Conservation (phyloP, 139 green algal species). For the Asterochloris erici region DNA sequence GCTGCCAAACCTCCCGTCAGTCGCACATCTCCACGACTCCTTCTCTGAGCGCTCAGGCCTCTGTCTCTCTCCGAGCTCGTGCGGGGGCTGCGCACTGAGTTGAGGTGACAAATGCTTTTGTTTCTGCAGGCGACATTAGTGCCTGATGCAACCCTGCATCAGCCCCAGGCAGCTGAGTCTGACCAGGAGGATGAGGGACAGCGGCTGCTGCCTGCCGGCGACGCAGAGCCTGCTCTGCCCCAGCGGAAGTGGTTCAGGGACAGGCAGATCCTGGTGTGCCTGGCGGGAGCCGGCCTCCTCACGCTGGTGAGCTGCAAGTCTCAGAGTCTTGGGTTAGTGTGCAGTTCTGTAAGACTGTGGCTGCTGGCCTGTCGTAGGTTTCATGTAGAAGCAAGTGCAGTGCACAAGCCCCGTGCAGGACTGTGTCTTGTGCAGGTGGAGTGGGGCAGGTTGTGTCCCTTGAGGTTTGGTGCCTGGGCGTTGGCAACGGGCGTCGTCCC, state of each 20-base stretch:
- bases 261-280: not conserved
- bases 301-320: not conserved
- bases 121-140: not conserved
- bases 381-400: no score
- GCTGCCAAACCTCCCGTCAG: no score
- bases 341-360: no score
- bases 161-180: not conserved
- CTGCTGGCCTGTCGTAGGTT: no score
- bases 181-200: not conserved
- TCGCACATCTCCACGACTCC: not conserved
- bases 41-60: not conserved
- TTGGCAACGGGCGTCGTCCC: no score
- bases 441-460: no score
- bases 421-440: no score
- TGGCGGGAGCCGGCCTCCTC: not conserved
- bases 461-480: no score
- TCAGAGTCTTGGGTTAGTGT: no score
- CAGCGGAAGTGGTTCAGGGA: slow-evolving; percentile 1
- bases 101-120: not conserved
- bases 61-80: not conserved
- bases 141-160: not conserved
- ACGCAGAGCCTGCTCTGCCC: not conserved
- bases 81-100: not conserved
- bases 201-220: not conserved
- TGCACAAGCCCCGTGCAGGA: no score